Evolutionary conservation across 768 basidiomycete species (phyloP).

Genomic region (Hericium coralloides): DNA sequence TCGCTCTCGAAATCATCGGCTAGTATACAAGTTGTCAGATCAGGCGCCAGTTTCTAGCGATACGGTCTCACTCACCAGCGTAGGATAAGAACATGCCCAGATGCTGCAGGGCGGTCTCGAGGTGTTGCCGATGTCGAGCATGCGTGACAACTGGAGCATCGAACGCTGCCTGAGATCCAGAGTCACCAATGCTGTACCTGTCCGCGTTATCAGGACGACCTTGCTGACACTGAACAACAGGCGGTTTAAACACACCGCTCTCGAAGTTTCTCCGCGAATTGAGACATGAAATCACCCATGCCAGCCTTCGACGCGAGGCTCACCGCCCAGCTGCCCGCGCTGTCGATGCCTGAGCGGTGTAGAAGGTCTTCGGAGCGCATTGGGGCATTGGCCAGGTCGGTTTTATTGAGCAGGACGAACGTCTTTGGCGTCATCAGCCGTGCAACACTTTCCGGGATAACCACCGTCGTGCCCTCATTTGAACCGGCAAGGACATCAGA

Average conservation of each 20-base stretch:
- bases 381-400: slow-evolving; percentile 37
- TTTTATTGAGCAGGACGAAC: slow-evolving; percentile 72
- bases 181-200: too few relatives aligned
- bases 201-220: slow-evolving; percentile 5
- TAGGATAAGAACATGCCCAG: slow-evolving; percentile 49
- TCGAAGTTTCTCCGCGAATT: slow-evolving; percentile 43
- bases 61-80: background rate
- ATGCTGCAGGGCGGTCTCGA: slow-evolving; percentile 55
- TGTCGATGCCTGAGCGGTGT: background rate
- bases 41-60: background rate
- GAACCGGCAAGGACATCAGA: slow-evolving; percentile 29
- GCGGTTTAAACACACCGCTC: slow-evolving; percentile 28
- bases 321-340: slow-evolving; percentile 36
- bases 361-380: background rate
- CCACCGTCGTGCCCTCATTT: slow-evolving; percentile 8
- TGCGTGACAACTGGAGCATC: slow-evolving; percentile 66
- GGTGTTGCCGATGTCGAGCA: slow-evolving; percentile 68
- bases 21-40: background rate
- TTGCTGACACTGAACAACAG: slow-evolving; percentile 2
- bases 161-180: slow-evolving; percentile 10
- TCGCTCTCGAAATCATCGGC: slow-evolving; percentile 45
- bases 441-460: slow-evolving; percentile 38
- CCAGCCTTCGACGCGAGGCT: slow-evolving; percentile 58
- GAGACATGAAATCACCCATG: slow-evolving; percentile 47
- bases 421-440: slow-evolving; percentile 48